Evolutionary conservation across 2,329 filamentous ascomycete genomes (phyloP).

Genomic region (Pseudocercospora pini-densiflorae): DNA sequence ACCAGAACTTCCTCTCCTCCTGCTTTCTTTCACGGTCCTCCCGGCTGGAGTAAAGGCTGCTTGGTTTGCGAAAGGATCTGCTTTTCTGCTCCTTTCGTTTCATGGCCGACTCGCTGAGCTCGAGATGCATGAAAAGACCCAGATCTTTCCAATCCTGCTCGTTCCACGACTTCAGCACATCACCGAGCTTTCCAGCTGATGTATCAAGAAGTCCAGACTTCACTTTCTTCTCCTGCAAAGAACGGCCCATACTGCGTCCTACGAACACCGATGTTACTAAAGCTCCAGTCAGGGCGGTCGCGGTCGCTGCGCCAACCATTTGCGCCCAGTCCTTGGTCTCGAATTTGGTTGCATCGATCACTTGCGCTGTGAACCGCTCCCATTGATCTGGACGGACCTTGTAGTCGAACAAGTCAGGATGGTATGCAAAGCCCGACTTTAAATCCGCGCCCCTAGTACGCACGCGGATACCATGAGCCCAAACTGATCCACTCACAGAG

Average conservation of each 20-base stretch:
- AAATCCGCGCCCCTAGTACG: slow-evolving; percentile 18
- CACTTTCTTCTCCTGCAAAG: slow-evolving; percentile 23
- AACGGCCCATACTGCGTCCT: slow-evolving; percentile 18
- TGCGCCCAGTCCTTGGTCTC: slow-evolving; percentile 17
- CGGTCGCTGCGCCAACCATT: slow-evolving; percentile 20
- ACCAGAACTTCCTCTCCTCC: slow-evolving; percentile 19
- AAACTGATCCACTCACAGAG: not conserved
- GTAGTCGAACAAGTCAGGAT: slow-evolving; percentile 19
- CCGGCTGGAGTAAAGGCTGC: slow-evolving; percentile 10
- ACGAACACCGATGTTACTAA: slow-evolving; percentile 21
- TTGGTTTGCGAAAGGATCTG: slow-evolving; percentile 16
- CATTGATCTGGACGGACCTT: slow-evolving; percentile 22
- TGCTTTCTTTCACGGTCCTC: slow-evolving; percentile 19
- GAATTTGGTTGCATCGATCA: slow-evolving; percentile 16
- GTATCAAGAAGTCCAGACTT: slow-evolving; percentile 14
- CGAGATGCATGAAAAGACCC: slow-evolving; percentile 18
- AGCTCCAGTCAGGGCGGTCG: slow-evolving; percentile 17
- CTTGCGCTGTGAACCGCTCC: slow-evolving; percentile 21
- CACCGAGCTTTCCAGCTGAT: slow-evolving; percentile 15
- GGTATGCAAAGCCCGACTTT: slow-evolving; percentile 23
- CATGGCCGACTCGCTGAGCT: slow-evolving; percentile 22
- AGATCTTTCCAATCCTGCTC: slow-evolving; percentile 17
- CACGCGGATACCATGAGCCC: slow-evolving; percentile 9
- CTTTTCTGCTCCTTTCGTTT: slow-evolving; percentile 17
- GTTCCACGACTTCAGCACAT: slow-evolving; percentile 21